Conservation (phyloP, 1,284 basidiomycete genomes). For the Rhodotorula sp. region DNA sequence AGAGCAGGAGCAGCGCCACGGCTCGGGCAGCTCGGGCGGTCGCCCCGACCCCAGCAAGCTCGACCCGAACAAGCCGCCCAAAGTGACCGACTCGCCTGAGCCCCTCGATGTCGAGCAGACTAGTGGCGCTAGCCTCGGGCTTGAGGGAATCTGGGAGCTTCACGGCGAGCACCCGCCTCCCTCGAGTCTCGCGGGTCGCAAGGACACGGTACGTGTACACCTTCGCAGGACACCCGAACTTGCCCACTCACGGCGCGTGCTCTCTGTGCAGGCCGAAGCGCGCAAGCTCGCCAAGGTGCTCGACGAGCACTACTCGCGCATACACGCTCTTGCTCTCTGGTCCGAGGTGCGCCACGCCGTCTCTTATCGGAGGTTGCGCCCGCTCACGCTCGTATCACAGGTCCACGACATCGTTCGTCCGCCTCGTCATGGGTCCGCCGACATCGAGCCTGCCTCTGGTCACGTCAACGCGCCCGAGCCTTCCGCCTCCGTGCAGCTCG, state of each 20-base stretch:
- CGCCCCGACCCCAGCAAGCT: neutral
- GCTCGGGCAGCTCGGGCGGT: neutral
- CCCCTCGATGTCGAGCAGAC: constrained; percentile 10
- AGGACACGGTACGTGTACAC: constrained; percentile 60
- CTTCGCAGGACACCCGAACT: neutral
- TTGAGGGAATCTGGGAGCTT: constrained; percentile 60
- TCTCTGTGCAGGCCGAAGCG: constrained; percentile 22
- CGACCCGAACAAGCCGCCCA: neutral
- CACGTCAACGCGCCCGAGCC: neutral
- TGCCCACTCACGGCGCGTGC: neutral
- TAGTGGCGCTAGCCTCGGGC: neutral
- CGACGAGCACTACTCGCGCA: constrained; percentile 35
- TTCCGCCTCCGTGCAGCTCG: neutral
- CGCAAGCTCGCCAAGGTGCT: constrained; percentile 33
- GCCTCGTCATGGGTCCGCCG: constrained; percentile 1
- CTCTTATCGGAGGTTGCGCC: no score
- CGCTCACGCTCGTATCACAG: neutral
- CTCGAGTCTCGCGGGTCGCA: constrained; percentile 72
- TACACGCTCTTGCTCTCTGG: constrained; percentile 36
- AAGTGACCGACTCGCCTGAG: constrained; percentile 28
- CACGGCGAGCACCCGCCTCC: constrained; percentile 74
- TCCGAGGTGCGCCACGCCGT: constrained; percentile 17
- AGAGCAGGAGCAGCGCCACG: neutral
- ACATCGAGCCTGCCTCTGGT: neutral
- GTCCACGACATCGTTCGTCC: constrained; percentile 19